Base-by-base conservation (phyloP, 208 protist genomes). In the Histomonas meleagridis region DNA sequence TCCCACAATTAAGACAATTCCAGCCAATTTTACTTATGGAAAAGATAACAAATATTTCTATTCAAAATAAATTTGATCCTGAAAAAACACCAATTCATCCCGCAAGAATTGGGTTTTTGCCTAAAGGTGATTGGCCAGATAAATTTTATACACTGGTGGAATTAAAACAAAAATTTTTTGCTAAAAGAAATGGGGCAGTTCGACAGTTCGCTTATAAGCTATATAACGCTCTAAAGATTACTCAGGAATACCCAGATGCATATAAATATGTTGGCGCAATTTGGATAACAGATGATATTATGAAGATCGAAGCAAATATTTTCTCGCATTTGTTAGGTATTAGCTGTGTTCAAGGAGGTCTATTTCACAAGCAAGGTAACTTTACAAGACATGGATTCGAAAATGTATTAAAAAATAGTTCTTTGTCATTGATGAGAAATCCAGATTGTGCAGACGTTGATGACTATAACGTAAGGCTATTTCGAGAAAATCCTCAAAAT, bases 301-400 rank as follows among this genome's bases (percentile, higher is more conserved):
- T 81, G 14, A 81, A 81, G 28, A 43, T 81, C 51, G 43, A 81
- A 9, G 70, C 26, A 1, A 3, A 0, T 12, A 21, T 81, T 28
- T 38, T 86, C 10, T 40, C 76, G 5, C 51, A 55, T 5, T 16
- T 86, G 0, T 28, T 86, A 7, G 76, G 76, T 38, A 86, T 86
- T 46, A 32, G 12, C 26, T 14, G 18, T 9, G 46, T 21, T 51
- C 40, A 86, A 38, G 76, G 76, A 18, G 76, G 76, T 1, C 26
- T 86, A 7, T 86, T 86, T 28, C 76, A 86, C 16, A 86, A 86
- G 26, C 76, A 86, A 55, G 76, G 76, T 32, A 86, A 86, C 43
- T 46, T 86, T 28, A 26, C 76, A 55, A 86, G 76, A 28, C 76
- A 86, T 55, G 46, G 46, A 51, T 86, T 86, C 46, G 18, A n/a